These are phyloP conservation scores for Peniophora sp. DNA, from an alignment of 1,284 basidiomycete species.

Conservation along the genomic window DNA sequence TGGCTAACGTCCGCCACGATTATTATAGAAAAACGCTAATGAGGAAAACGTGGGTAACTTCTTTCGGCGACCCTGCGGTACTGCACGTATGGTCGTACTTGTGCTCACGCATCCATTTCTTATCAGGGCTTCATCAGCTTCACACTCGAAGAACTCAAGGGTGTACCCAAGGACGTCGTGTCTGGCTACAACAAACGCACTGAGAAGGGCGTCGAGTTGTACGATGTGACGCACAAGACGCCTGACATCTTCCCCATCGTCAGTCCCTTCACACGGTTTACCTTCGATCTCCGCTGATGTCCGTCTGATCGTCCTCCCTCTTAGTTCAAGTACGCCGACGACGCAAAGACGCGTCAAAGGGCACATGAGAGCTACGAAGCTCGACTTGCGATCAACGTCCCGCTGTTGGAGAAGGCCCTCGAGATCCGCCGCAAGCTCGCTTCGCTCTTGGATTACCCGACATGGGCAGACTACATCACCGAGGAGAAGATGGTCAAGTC, in stretches of 20 bases:
- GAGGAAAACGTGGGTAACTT: slow-evolving; percentile 58
- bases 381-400: slow-evolving; percentile 61
- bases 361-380: slow-evolving; percentile 63
- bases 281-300: neutral
- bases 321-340: slow-evolving; percentile 72
- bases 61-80: slow-evolving; percentile 5
- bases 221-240: slow-evolving; percentile 65
- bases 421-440: slow-evolving; percentile 64
- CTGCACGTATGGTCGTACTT: neutral
- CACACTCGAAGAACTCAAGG: slow-evolving; percentile 65
- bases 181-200: slow-evolving; percentile 64
- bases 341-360: slow-evolving; percentile 56
- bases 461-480: slow-evolving; percentile 75
- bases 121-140: slow-evolving; percentile 55
- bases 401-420: slow-evolving; percentile 57
- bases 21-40: slow-evolving; percentile 71
- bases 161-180: slow-evolving; percentile 70
- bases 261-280: slow-evolving; percentile 16
- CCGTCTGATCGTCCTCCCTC: slow-evolving; percentile 2
- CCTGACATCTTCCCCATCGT: slow-evolving; percentile 76
- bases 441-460: slow-evolving; percentile 61
- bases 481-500: slow-evolving; percentile 83
- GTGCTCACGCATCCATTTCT: neutral
- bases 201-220: slow-evolving; percentile 48
- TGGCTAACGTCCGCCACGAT: neutral